These are phyloP conservation scores for Pulicaria dysenterica DNA, from an alignment of 129 eudicot genomes.

Conservation along the genomic window DNA sequence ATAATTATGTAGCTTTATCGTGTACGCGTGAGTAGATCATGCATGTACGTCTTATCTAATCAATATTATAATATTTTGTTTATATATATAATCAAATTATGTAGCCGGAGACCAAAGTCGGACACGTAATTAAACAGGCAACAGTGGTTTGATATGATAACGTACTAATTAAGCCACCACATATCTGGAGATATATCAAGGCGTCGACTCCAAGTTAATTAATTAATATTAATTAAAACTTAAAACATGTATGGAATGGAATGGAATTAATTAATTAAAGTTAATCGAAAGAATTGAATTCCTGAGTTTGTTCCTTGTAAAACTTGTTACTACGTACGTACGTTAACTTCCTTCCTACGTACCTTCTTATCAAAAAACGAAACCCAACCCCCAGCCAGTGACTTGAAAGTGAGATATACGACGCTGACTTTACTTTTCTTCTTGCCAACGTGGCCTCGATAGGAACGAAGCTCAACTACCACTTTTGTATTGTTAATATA, in stretches of 20 bases:
- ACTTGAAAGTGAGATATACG: conserved; percentile 1
- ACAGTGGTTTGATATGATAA: not conserved
- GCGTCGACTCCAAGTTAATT: conserved; percentile 9
- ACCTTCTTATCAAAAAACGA: not conserved
- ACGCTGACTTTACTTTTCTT: conserved; percentile 2
- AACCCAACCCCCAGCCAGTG: not conserved
- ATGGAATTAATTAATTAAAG: too few relatives aligned
- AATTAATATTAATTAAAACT: not conserved
- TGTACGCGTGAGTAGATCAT: conserved; percentile 5
- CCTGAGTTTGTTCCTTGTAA: conserved; percentile 19
- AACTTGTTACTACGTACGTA: not conserved
- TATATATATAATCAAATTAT: not conserved
- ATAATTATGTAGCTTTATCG: not conserved
- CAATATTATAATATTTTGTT: not conserved
- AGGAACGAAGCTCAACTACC: too few relatives aligned
- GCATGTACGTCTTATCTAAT: not conserved
- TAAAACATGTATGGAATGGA: too few relatives aligned
- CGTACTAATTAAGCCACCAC: too few relatives aligned
- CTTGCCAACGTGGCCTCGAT: not conserved
- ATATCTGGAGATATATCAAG: not conserved
- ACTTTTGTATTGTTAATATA: too few relatives aligned
- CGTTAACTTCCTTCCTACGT: not conserved
- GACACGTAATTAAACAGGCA: conserved; percentile 7
- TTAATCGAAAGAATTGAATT: not conserved
- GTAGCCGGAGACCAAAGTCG: not conserved